These are phyloP conservation scores for Castanea crenata DNA, from an alignment of 306 rosid genomes.

Conservation along the genomic window DNA sequence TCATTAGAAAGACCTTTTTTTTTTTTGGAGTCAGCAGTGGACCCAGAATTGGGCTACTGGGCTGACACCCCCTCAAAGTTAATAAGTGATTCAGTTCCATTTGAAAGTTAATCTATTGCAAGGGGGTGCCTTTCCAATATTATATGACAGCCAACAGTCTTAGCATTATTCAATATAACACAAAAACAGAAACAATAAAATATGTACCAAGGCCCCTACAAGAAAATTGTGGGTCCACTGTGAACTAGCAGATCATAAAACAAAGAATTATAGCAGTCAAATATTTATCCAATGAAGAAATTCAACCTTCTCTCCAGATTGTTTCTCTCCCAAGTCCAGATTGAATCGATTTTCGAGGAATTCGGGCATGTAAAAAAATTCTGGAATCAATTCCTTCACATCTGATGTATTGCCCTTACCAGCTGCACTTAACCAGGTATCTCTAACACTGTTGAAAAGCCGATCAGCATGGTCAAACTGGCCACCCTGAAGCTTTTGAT, in stretches of 20 bases:
- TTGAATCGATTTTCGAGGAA: constrained; percentile 80
- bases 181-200: not conserved
- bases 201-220: constrained; percentile 5
- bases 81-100: not conserved
- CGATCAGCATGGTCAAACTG: constrained; percentile 99
- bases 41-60: not conserved
- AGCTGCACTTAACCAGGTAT: constrained; percentile 98
- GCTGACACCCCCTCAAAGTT: not conserved
- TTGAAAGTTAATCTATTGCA: not conserved
- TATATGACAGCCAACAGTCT: not conserved
- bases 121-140: not conserved
- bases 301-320: constrained; percentile 96
- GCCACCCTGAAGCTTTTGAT: constrained; percentile 98
- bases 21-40: not conserved
- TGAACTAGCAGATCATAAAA: not conserved
- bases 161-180: not conserved
- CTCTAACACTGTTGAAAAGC: constrained; percentile 91
- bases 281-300: constrained; percentile 7
- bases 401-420: constrained; percentile 99
- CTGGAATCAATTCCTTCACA: constrained; percentile 98
- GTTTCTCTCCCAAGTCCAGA: constrained; percentile 99
- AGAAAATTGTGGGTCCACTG: constrained; percentile 8
- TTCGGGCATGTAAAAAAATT: constrained; percentile 96
- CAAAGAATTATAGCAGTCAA: not conserved
- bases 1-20: not conserved